phyloP scores from a whole-genome alignment of 805 yeast species.

The Teunomyces barrocoloradensis region DNA sequence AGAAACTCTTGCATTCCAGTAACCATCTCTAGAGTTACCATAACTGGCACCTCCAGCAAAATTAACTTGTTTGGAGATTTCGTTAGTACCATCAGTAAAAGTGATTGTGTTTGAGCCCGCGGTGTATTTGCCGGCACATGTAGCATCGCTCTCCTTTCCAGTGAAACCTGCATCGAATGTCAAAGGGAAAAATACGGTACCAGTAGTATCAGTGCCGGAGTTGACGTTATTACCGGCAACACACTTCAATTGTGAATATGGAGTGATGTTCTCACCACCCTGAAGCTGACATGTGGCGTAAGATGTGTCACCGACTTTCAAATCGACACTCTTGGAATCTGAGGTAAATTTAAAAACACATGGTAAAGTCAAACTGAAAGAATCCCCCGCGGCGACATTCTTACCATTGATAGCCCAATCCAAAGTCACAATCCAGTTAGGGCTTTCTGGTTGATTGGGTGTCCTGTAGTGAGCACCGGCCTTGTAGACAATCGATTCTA shows the following conservation, averaged over 20 bases:
- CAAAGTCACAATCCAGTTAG: constrained; percentile 13
- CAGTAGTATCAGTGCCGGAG: constrained; percentile 2
- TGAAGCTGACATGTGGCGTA: constrained; percentile 23
- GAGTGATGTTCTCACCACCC: constrained; percentile 8
- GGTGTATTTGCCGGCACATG: constrained; percentile 15
- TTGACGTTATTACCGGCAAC: constrained; percentile 6
- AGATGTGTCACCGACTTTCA: constrained; percentile 7
- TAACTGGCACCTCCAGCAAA: constrained; percentile 1
- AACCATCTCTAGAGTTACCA: background rate
- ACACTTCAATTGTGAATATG: constrained; percentile 10
- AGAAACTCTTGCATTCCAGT: constrained; percentile 5
- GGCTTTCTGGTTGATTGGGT: constrained; percentile 5
- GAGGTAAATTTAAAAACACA: constrained; percentile 15
- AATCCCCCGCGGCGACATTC: constrained; percentile 13
- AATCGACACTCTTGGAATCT: constrained; percentile 4
- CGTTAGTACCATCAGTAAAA: constrained; percentile 13
- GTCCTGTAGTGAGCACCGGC: background rate
- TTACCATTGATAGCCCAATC: constrained; percentile 10
- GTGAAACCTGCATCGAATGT: constrained; percentile 16
- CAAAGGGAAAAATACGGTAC: constrained; percentile 17
- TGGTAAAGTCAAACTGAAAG: constrained; percentile 15
- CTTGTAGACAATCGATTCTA: constrained; percentile 7
- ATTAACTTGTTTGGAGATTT: constrained; percentile 6
- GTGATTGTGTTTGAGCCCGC: constrained; percentile 20
- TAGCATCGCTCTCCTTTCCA: constrained; percentile 11